Percentiles rank a stretch among this genome's conserved stretches.
These are phyloP conservation scores for Rehmannia glutinosa DNA, from an alignment of 257 asterid species.

Conservation along the genomic window DNA sequence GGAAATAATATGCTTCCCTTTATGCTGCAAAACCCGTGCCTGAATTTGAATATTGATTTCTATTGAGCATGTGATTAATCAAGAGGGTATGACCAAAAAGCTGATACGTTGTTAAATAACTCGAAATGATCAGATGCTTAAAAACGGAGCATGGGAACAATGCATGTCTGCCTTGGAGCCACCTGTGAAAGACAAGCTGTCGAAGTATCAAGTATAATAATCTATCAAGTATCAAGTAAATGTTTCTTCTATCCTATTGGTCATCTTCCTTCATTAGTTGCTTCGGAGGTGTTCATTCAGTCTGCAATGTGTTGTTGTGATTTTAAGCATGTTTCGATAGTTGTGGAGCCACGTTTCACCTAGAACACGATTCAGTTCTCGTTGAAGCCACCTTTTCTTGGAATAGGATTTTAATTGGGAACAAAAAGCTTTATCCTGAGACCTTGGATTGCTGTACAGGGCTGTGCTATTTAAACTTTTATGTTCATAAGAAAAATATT, in stretches of 20 bases:
- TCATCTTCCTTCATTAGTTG: neutral
- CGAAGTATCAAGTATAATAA: slow-evolving; percentile 46
- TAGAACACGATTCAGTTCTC: neutral
- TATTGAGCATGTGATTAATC: neutral
- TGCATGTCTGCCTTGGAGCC: slow-evolving; percentile 83
- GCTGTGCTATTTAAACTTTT: neutral
- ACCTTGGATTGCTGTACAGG: slow-evolving; percentile 6
- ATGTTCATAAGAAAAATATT: slow-evolving; percentile 1
- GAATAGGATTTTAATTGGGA: slow-evolving; percentile 12
- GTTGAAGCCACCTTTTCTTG: neutral
- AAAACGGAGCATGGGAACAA: slow-evolving; percentile 87
- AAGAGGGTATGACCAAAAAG: neutral
- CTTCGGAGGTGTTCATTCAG: slow-evolving; percentile 10
- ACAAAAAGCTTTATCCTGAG: slow-evolving; percentile 14
- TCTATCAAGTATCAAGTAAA: neutral
- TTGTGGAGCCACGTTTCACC: slow-evolving; percentile 19
- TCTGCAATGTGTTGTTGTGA: slow-evolving; percentile 2
- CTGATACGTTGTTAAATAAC: neutral
- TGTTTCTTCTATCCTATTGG: slow-evolving; percentile 6
- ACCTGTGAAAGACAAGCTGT: slow-evolving; percentile 61
- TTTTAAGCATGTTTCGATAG: neutral
- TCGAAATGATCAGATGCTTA: slow-evolving; percentile 62
- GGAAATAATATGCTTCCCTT: too few relatives aligned
- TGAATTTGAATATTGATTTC: neutral
- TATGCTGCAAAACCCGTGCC: neutral